Base-by-base conservation (phyloP, 179 eudicot genomes). In the Amaranthus tricolor region DNA sequence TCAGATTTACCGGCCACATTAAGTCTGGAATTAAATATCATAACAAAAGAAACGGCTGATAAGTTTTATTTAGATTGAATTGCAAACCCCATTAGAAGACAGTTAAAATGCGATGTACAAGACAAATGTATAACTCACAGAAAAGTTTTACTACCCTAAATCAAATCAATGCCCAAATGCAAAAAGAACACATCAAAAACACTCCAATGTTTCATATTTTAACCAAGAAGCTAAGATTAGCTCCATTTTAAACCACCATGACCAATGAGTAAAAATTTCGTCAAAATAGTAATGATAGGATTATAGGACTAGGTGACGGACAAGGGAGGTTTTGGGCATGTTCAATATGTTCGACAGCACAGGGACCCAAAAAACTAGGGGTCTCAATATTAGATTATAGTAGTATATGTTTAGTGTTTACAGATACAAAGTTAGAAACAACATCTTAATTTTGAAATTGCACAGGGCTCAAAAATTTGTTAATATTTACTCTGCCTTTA, bases 1-100 rank as follows among this genome's bases (percentile, higher is more conserved):
- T 85, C 72, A 89, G 69, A 82, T 82, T 95, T 85, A 85, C 83
- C 59, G 89, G 88, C 97, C 97, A 90, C 72, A 93, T 82, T 74
- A 86, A 82, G 73, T 86, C 99, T 90, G 91, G 80, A 74, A 78
- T 15, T 8, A 54, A 47, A 44, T 44, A 57, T 68, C 55, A 62
- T 61, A 47, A 66, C 10, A 65, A 65, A 48, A 80, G 72, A 62
- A 65, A 31, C 3, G 49, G 15, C 62, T 62, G 7, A 43, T 2
- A 68, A 67, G 7, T 48, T 21, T 31, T 8, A 17, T 53, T 7
- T 15, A 40, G 11, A 24, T 24, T 50, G 7, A 62, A 15, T 5
- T 6, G 7, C n/a, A 66, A 61, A 62, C 50, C 43, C 12, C 54
- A 47, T 48, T 62, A 2, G 24, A 2, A 50, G 60, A 19, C 56